Evolutionary conservation across 1,284 basidiomycete genomes (phyloP).

Genomic region (Ustilago loliicola): DNA sequence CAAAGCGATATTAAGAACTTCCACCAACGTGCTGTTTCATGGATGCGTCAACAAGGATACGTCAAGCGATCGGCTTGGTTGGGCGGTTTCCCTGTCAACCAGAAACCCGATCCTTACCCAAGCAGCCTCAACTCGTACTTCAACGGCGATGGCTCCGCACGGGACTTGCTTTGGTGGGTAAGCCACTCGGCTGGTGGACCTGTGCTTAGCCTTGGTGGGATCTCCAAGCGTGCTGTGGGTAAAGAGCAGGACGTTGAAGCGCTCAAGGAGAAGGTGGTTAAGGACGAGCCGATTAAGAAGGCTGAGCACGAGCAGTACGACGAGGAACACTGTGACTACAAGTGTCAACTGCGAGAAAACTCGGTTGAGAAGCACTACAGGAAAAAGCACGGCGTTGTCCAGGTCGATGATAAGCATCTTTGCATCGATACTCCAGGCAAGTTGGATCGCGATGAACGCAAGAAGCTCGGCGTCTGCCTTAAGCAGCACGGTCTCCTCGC

Average conservation of each 20-base stretch:
- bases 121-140: constrained; percentile 62
- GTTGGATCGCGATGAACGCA: constrained; percentile 32
- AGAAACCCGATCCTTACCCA: constrained; percentile 64
- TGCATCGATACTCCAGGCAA: constrained; percentile 41
- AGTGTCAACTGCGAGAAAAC: constrained; percentile 35
- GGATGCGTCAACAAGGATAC: constrained; percentile 51
- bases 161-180: constrained; percentile 42
- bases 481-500: constrained; percentile 24
- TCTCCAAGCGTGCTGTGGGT: constrained; percentile 20
- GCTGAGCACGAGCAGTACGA: constrained; percentile 34
- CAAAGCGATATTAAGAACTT: constrained; percentile 56
- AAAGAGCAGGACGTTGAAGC: not conserved
- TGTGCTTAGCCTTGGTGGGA: constrained; percentile 18
- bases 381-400: constrained; percentile 36
- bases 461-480: constrained; percentile 31
- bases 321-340: constrained; percentile 52
- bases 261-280: not conserved
- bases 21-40: constrained; percentile 51
- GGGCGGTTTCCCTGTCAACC: constrained; percentile 58
- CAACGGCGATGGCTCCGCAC: constrained; percentile 40
- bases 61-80: constrained; percentile 64
- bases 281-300: constrained; percentile 23
- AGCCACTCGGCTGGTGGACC: constrained; percentile 15
- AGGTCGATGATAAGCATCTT: constrained; percentile 33
- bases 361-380: constrained; percentile 47